Conservation (phyloP, 768 basidiomycete genomes). For the Panaeolus papilionaceus region DNA sequence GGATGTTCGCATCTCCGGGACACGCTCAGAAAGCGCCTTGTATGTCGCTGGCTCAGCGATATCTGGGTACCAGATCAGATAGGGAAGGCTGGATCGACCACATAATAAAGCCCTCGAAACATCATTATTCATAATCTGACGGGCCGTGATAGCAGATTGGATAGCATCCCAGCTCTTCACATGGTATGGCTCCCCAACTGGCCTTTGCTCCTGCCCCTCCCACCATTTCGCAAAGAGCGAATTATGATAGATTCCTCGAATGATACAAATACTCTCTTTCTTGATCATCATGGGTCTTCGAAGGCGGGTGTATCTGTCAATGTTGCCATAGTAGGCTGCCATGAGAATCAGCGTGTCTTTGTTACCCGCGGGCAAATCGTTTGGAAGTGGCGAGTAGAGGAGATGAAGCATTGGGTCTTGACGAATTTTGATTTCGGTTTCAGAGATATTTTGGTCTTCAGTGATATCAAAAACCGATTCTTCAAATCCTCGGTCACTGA, state of each 20-base stretch:
- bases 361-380: background rate
- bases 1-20: background rate
- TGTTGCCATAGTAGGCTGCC: conserved; percentile 2
- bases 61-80: conserved; percentile 5
- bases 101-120: background rate
- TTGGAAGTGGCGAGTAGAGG: conserved; percentile 2
- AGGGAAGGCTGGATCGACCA: background rate
- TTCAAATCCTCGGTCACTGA: background rate
- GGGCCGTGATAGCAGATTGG: conserved; percentile 1
- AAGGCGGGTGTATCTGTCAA: conserved; percentile 1
- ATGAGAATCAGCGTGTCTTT: conserved; percentile 1
- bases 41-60: conserved; percentile 5
- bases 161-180: conserved; percentile 5
- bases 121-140: background rate
- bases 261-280: conserved; percentile 6
- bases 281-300: background rate
- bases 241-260: conserved; percentile 2
- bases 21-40: background rate
- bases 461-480: conserved; percentile 2
- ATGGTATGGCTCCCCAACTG: conserved; percentile 1
- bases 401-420: conserved; percentile 1
- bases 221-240: background rate
- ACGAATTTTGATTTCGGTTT: background rate
- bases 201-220: conserved; percentile 2
- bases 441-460: conserved; percentile 5